Percentiles rank a stretch among this genome's conserved stretches.
These are phyloP conservation scores for Lentinula edodes DNA, from an alignment of 768 basidiomycete species.

Conservation along the genomic window DNA sequence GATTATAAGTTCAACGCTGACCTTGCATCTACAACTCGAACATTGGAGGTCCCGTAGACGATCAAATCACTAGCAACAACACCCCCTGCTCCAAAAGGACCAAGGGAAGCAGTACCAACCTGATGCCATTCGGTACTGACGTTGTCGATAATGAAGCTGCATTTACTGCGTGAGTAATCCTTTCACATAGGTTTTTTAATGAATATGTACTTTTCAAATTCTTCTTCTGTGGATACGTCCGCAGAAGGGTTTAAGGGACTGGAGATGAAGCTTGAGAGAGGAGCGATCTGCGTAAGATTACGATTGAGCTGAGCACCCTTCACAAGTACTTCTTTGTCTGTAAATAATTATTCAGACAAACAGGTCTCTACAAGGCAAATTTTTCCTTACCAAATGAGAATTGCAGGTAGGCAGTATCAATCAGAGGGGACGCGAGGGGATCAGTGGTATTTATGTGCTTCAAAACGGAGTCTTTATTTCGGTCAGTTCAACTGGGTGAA, in stretches of 20 bases:
- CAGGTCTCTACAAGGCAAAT: background rate
- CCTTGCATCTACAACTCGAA: slow-evolving; percentile 49
- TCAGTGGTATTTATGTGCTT: slow-evolving; percentile 6
- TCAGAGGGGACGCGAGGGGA: background rate
- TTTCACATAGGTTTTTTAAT: background rate
- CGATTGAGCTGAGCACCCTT: background rate
- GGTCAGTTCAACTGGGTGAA: background rate
- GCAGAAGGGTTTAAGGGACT: background rate
- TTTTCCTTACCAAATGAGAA: background rate
- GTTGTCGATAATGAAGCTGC: background rate
- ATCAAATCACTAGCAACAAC: slow-evolving; percentile 41
- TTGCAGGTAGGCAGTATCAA: slow-evolving; percentile 2
- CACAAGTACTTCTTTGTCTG: background rate
- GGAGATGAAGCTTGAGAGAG: background rate
- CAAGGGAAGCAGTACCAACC: slow-evolving; percentile 41
- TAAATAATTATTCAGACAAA: background rate
- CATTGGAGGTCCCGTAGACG: slow-evolving; percentile 42
- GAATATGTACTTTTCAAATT: background rate
- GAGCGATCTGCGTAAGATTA: background rate
- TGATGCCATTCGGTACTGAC: slow-evolving; percentile 31
- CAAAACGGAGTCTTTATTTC: background rate
- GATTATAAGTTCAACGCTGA: background rate
- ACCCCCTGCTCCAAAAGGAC: slow-evolving; percentile 30
- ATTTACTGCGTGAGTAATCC: background rate
- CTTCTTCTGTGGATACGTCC: background rate